Evolutionary conservation across 441 rosid genomes (phyloP), one percentile per base, ranked within the genome.

Genomic region (Brassica balearica): DNA sequence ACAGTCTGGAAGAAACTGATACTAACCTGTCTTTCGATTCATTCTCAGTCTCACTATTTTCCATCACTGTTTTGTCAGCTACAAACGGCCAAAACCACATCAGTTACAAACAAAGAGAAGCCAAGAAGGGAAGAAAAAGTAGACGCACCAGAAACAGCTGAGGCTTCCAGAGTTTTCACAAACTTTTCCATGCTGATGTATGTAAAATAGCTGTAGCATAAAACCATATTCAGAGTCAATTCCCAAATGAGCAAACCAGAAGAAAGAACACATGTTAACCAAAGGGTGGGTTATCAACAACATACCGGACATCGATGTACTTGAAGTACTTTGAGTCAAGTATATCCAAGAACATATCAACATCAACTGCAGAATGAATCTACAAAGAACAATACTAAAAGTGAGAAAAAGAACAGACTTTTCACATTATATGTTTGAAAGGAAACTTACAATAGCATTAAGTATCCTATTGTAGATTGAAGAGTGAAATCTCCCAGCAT

Each of bases 241-340:
- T 51, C 36, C 20, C 46, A 81, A 62, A 76, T 12, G 19, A 23
- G 8, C n/a, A 48, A 8, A 61, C n/a, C 36, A 68, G 17, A 53
- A 29, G 38, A 36, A 36, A 36, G 43, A 2, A 36, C 2, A 34
- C 41, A 36, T 36, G 9, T 36, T 36, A 36, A 36, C 9, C 7
- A 32, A 32, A 32, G 8, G 8, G 46, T 73, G 8, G 8, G 46
- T 73, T 20, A 62, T 56, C 29, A 55, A 15, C 9, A 84, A 22
- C 88, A 55, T 88, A 92, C 97, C 96, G 82, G 53, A 93, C 84
- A 80, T 95, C 98, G 69, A 87, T 87, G 79, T 89, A 91, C 76
- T 89, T 92, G 75, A 93, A 91, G 82, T 91, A 95, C 85, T 92
- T 95, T 4, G 91, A 85, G 0, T 85, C 81, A 72, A 95, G 89